These are phyloP conservation scores for Colletotrichum sojae DNA, from an alignment of 2,329 filamentous ascomycete genomes.

Conservation along the genomic window DNA sequence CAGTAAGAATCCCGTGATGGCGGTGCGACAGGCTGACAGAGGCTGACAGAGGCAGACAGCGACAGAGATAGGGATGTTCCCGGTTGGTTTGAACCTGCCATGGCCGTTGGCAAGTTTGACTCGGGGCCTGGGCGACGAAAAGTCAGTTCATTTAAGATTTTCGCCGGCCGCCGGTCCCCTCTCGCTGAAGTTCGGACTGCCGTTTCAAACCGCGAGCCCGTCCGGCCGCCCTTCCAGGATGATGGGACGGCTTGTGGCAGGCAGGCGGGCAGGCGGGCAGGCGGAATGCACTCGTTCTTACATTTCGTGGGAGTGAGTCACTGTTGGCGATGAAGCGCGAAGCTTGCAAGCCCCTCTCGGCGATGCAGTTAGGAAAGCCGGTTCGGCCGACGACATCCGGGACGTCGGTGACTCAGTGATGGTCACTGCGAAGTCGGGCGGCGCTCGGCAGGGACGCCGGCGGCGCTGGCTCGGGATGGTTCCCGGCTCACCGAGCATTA, in stretches of 20 bases:
- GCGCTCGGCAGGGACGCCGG: not conserved
- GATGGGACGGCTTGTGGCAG: not conserved
- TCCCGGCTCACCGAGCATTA: conserved; percentile 22
- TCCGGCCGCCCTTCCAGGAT: too few relatives aligned
- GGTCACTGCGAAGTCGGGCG: conserved; percentile 19
- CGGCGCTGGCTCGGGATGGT: conserved; percentile 25
- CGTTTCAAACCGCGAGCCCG: too few relatives aligned
- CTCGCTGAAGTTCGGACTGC: conserved; percentile 20
- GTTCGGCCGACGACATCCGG: conserved; percentile 10
- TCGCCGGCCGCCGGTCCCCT: too few relatives aligned
- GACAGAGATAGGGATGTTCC: not conserved
- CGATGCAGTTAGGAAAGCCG: not conserved
- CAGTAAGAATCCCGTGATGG: not conserved
- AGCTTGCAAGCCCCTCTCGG: not conserved
- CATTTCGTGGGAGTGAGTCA: too few relatives aligned
- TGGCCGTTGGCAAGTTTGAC: conserved; percentile 26
- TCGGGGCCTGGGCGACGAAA: conserved; percentile 14
- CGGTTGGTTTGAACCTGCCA: conserved; percentile 8
- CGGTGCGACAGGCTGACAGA: too few relatives aligned
- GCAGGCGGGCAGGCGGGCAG: too few relatives aligned
- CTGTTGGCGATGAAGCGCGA: too few relatives aligned
- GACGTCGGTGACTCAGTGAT: conserved; percentile 10
- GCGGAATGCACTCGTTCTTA: too few relatives aligned
- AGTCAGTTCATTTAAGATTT: conserved; percentile 34
- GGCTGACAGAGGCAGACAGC: not conserved